Evolutionary conservation across 2,329 filamentous ascomycete genomes (phyloP).

Genomic region (Xylariales sp.): DNA sequence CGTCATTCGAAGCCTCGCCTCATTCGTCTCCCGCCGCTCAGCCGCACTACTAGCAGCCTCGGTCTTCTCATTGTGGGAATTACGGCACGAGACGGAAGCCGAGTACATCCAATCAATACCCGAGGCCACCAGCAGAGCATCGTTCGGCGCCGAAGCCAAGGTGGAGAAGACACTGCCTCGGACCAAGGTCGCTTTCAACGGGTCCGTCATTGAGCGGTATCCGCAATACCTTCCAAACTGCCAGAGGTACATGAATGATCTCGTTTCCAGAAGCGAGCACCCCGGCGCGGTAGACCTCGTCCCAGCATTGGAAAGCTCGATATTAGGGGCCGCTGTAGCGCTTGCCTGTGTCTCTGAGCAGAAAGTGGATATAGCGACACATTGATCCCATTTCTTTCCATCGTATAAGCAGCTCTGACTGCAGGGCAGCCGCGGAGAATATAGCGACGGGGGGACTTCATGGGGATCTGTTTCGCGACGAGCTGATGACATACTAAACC

Average conservation of each 20-base stretch:
- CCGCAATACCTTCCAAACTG: slow-evolving; percentile 59
- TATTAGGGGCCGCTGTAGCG: slow-evolving; percentile 71
- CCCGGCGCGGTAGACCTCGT: slow-evolving; percentile 53
- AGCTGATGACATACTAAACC: too few relatives aligned
- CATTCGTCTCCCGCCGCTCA: slow-evolving; percentile 52
- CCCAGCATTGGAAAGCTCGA: slow-evolving; percentile 67
- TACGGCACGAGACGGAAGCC: slow-evolving; percentile 44
- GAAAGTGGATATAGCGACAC: slow-evolving; percentile 1
- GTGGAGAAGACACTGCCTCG: slow-evolving; percentile 39
- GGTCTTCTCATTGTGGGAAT: slow-evolving; percentile 54
- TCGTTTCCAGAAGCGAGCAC: slow-evolving; percentile 43
- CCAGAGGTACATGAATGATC: slow-evolving; percentile 58
- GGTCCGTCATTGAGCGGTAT: slow-evolving; percentile 75
- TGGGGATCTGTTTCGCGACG: too few relatives aligned
- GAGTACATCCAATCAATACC: slow-evolving; percentile 25
- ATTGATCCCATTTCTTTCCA: too few relatives aligned
- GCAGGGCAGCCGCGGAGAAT: too few relatives aligned
- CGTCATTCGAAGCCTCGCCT: slow-evolving; percentile 49
- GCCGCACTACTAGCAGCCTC: slow-evolving; percentile 55
- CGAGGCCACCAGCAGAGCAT: slow-evolving; percentile 18
- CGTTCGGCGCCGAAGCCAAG: slow-evolving; percentile 41
- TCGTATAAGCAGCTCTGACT: too few relatives aligned
- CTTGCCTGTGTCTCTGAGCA: slow-evolving; percentile 39
- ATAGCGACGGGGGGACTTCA: too few relatives aligned
- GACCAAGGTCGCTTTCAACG: slow-evolving; percentile 70